Percentiles rank a stretch among this genome's conserved stretches.
phyloP scores from a whole-genome alignment of 2,329 filamentous ascomycete genomes.

The Xylariaceae sp. region DNA sequence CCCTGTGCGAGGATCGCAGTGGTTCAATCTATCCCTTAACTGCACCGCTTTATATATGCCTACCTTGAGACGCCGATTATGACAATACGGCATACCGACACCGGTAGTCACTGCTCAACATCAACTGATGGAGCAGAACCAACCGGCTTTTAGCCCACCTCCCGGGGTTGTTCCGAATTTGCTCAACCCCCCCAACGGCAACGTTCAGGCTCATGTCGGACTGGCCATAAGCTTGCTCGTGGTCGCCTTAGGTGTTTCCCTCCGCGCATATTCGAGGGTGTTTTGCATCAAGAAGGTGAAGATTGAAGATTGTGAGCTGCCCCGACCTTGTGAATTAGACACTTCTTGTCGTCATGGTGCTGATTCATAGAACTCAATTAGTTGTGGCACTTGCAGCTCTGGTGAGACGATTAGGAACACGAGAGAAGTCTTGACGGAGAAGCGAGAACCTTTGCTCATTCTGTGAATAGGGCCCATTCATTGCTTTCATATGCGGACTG shows the following conservation, averaged over 20 bases:
- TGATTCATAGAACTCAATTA: constrained; percentile 9
- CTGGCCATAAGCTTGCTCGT: constrained; percentile 16
- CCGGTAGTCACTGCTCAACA: constrained; percentile 4
- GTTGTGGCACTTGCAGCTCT: constrained; percentile 5
- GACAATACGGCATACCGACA: background rate
- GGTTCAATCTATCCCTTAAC: too few relatives aligned
- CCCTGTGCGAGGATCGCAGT: too few relatives aligned
- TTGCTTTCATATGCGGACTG: constrained; percentile 14
- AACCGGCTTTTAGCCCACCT: constrained; percentile 20
- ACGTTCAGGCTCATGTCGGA: constrained; percentile 12
- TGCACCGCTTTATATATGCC: too few relatives aligned
- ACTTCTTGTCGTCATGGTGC: constrained; percentile 8
- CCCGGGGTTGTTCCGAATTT: constrained; percentile 18
- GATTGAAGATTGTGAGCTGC: constrained; percentile 19
- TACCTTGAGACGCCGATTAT: background rate
- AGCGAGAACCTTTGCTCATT: constrained; percentile 1
- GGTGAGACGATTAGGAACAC: too few relatives aligned
- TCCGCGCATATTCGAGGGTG: constrained; percentile 18
- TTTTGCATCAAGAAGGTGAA: constrained; percentile 17
- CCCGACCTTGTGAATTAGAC: background rate
- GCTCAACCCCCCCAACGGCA: constrained; percentile 19
- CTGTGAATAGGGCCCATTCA: constrained; percentile 14
- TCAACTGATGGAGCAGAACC: constrained; percentile 10
- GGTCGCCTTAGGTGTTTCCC: constrained; percentile 12
- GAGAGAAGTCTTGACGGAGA: too few relatives aligned